Evolutionary conservation across 257 asterid species (phyloP), one percentile per base, ranked within the genome.

Genomic region (Orobanche coerulescens): DNA sequence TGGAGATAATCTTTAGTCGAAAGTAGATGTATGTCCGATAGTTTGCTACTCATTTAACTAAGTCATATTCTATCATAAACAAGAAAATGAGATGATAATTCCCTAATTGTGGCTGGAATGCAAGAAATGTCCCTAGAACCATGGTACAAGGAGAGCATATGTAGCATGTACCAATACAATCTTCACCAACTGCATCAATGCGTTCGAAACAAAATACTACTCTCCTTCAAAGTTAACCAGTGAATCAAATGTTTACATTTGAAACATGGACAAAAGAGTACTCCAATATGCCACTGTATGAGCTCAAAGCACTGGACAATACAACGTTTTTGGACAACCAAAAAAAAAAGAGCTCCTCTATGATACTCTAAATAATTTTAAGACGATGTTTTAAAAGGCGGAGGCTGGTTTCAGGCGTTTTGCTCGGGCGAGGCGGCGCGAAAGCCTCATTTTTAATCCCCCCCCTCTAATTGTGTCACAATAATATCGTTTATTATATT

Each of bases 21-120:
- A 59, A 26, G 30, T 34, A 30, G 15, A 59, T 36, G 25, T 22
- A 73, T 46, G 58, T 5, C 23, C 58, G 25, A 66, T 52, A 12
- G 48, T 47, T 58, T 54, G 48, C 40, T 30, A 28, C 42, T 37
- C 20, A 6, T n/a, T 40, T n/a, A 44, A 20, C 57, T 36, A 25
- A 8, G 34, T 51, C 14, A 43, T 53, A 48, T 46, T n/a, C 9
- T 40, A 59, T 54, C 39, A 15, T 24, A 8, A 20, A 9, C 28
- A 28, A 49, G 39, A 30, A 37, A n/a, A n/a, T 58, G 49, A 53
- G 5, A 54, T 14, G 23, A 15, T 37, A 64, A 20, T 50, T 28
- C 20, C 33, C 47, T 19, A 44, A 40, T 1, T 30, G 12, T 49
- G 40, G 16, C 5, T 6, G 24, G 6, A 53, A 64, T 36, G 24